These are phyloP conservation scores for Fistulina hepatica DNA, from an alignment of 1,284 basidiomycete genomes.

Conservation along the genomic window DNA sequence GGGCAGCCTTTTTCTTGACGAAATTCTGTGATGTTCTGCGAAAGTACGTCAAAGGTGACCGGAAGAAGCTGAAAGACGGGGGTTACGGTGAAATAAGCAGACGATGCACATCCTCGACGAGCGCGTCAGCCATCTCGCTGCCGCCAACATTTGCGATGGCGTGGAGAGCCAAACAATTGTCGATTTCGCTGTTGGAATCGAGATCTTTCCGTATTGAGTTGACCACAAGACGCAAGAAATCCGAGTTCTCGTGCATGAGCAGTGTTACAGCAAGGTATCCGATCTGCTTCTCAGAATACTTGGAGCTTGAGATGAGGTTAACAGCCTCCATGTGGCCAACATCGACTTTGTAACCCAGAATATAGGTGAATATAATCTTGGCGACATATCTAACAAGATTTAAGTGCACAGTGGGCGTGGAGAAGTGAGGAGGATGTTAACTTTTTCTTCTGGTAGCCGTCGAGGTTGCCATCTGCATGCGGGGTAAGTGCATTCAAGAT, in stretches of 20 bases:
- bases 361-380: constrained; percentile 99
- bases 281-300: constrained; percentile 99
- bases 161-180: constrained; percentile 94
- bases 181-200: constrained; percentile 89
- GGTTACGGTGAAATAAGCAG: constrained; percentile 91
- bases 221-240: constrained; percentile 90
- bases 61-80: neutral
- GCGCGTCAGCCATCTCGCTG: constrained; percentile 95
- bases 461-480: constrained; percentile 82
- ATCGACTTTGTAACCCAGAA: constrained; percentile 97
- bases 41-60: constrained; percentile 11
- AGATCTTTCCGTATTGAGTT: constrained; percentile 98
- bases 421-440: constrained; percentile 31
- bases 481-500: constrained; percentile 3
- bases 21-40: constrained; percentile 85
- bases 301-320: constrained; percentile 90
- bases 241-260: constrained; percentile 97
- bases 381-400: constrained; percentile 62
- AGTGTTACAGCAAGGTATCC: constrained; percentile 96
- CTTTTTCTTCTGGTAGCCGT: constrained; percentile 99
- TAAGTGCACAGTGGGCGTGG: constrained; percentile 6
- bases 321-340: constrained; percentile 99
- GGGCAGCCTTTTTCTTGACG: constrained; percentile 97
- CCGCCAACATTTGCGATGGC: constrained; percentile 98
- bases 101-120: constrained; percentile 89